A percentile compares a stretch with the other conserved stretches of the same genome.
Evolutionary conservation across 495 filamentous ascomycete genomes (phyloP).

Genomic region (Lasiosphaeria ovina): DNA sequence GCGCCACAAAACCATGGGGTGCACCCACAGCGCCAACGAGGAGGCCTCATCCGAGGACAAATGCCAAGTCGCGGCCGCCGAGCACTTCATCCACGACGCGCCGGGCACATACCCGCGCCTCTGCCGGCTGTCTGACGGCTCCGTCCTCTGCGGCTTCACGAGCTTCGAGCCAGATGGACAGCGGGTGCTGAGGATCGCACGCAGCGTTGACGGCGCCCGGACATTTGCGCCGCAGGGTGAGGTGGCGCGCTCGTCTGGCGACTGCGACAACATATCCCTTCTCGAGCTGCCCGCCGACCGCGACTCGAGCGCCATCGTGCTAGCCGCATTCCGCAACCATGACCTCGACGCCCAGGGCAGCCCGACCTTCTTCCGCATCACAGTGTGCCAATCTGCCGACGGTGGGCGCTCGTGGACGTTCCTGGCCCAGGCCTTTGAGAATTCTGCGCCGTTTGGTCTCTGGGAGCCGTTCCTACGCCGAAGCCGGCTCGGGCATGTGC

Average conservation of each 20-base stretch:
- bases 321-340: slow-evolving; percentile 66
- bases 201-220: slow-evolving; percentile 42
- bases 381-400: slow-evolving; percentile 56
- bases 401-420: slow-evolving; percentile 53
- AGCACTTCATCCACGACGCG: slow-evolving; percentile 18
- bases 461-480: slow-evolving; percentile 65
- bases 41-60: not conserved
- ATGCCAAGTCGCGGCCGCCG: slow-evolving; percentile 5
- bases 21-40: not conserved
- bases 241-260: slow-evolving; percentile 36
- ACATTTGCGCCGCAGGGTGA: slow-evolving; percentile 39
- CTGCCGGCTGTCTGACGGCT: slow-evolving; percentile 45
- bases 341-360: slow-evolving; percentile 36
- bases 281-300: slow-evolving; percentile 48
- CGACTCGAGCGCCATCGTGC: slow-evolving; percentile 28
- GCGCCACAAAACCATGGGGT: too few species aligned
- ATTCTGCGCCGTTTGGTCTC: slow-evolving; percentile 51
- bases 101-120: slow-evolving; percentile 53
- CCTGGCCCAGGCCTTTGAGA: slow-evolving; percentile 50
- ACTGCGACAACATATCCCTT: slow-evolving; percentile 61
- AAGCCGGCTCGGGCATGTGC: slow-evolving; percentile 43
- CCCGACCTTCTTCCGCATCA: slow-evolving; percentile 59
- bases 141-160: slow-evolving; percentile 47
- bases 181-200: slow-evolving; percentile 38
- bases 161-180: slow-evolving; percentile 32